Base-by-base conservation (phyloP, 768 basidiomycete genomes). In the Kwoniella dendrophila region DNA sequence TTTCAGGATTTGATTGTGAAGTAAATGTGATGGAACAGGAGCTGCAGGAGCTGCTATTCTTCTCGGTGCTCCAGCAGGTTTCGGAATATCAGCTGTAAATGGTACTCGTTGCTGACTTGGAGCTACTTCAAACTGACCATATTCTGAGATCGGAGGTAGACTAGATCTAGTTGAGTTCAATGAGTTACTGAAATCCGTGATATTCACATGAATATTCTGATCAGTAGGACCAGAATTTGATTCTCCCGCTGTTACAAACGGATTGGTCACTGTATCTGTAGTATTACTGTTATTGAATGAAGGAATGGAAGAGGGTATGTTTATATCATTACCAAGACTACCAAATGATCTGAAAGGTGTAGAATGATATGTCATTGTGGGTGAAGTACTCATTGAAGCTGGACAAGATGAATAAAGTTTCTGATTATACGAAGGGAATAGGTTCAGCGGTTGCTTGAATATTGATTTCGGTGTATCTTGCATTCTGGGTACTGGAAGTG, bases 41-140 rank as follows among this genome's bases (percentile, higher is more conserved):
- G 68, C 64, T 3, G 68, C 68, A 1, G 68, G 68, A 3, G 59
- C 60, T 3, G 68, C 62, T 40, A 69, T 66, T n/a, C 47, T 48
- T 26, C 20, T 27, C 7, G 32, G 55, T 57, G 52, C 18, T 22
- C 30, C 33, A 12, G 51, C n/a, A 0, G 36, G 22, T 33, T 34
- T n/a, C n/a, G n/a, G n/a, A n/a, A n/a, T n/a, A n/a, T n/a, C n/a
- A n/a, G n/a, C n/a, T n/a, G n/a, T n/a, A n/a, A n/a, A n/a, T n/a
- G n/a, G n/a, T n/a, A n/a, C n/a, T n/a, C n/a, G n/a, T n/a, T n/a
- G n/a, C n/a, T n/a, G 8, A 20, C 22, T 34, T 27, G 52, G 55
- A 20, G 26, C 33, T 2, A 34, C 12, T 6, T 27, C 16, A 27
- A 38, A 11, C 11, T 18, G 14, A 0, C n/a, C 43, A 44, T 18